Conservation (phyloP, 768 basidiomycete species). For the Mycena galopus region DNA sequence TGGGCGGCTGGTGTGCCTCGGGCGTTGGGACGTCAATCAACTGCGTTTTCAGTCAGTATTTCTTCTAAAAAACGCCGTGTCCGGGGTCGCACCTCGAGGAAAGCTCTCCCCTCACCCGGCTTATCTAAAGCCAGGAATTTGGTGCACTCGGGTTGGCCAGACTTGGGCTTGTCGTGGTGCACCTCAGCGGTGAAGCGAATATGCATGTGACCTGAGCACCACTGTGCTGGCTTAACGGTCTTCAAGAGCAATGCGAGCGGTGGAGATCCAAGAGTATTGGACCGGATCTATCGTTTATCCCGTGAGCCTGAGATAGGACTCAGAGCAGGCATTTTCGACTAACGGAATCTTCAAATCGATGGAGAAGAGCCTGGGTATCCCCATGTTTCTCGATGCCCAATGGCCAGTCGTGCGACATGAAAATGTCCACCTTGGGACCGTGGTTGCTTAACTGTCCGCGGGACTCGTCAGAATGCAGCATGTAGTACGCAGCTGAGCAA, state of each 20-base stretch:
- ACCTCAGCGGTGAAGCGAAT: slow-evolving; percentile 85
- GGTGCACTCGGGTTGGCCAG: slow-evolving; percentile 47
- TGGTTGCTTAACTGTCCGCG: slow-evolving; percentile 33
- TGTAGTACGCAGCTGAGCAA: slow-evolving; percentile 2
- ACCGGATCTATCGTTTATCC: slow-evolving; percentile 4
- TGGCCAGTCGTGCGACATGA: slow-evolving; percentile 99
- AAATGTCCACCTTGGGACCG: slow-evolving; percentile 77
- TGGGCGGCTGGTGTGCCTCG: slow-evolving; percentile 26
- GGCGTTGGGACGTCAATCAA: slow-evolving; percentile 72
- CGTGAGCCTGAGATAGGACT: neutral
- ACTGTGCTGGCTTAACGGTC: slow-evolving; percentile 63
- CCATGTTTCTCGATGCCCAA: slow-evolving; percentile 86
- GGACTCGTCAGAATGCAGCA: neutral
- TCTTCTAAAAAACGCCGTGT: neutral
- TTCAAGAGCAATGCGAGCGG: slow-evolving; percentile 70
- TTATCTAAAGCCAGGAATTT: slow-evolving; percentile 93
- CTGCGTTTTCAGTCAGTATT: slow-evolving; percentile 52
- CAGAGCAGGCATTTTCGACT: neutral
- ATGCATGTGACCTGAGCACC: slow-evolving; percentile 54
- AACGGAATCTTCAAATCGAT: slow-evolving; percentile 80
- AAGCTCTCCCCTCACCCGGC: slow-evolving; percentile 81
- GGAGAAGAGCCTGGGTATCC: slow-evolving; percentile 72
- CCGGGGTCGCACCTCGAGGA: slow-evolving; percentile 82
- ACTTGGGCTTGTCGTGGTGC: slow-evolving; percentile 46
- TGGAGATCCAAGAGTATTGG: slow-evolving; percentile 73